Percentiles rank a stretch among this genome's conserved stretches.
Evolutionary conservation across 148 eudicot genomes (phyloP).

Genomic region (Bassia scoparia): DNA sequence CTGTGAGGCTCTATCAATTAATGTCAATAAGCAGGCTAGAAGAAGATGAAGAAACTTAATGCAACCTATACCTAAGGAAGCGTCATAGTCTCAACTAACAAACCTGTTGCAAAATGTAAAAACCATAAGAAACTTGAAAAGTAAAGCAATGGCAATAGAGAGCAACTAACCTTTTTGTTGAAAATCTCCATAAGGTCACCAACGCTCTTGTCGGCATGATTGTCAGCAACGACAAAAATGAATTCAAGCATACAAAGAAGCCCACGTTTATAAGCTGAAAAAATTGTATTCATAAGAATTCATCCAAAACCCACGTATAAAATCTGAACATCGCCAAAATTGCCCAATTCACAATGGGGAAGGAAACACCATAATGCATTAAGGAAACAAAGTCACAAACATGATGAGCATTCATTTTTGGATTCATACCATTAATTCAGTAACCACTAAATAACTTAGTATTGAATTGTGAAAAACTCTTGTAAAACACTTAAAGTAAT

Average conservation of each 20-base stretch:
- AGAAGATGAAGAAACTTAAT: no score
- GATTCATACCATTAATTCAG: not conserved
- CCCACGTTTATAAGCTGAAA: slow-evolving; percentile 93
- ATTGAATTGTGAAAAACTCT: not conserved
- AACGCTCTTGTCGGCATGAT: slow-evolving; percentile 79
- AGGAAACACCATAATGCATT: slow-evolving; percentile 12
- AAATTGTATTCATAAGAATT: not conserved
- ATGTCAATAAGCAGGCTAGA: no score
- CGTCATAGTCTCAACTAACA: no score
- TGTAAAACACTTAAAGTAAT: not conserved
- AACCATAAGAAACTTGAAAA: not conserved
- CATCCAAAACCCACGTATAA: not conserved
- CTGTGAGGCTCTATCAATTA: no score
- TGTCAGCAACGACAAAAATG: slow-evolving; percentile 83
- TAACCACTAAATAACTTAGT: not conserved
- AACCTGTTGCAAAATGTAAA: not conserved
- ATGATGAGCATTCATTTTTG: not conserved
- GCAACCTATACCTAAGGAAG: no score
- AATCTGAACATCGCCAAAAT: not conserved
- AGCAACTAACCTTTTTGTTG: slow-evolving; percentile 56
- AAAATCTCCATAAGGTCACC: slow-evolving; percentile 47
- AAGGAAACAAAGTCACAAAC: not conserved
- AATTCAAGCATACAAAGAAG: slow-evolving; percentile 85
- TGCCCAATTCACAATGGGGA: not conserved
- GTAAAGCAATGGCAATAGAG: slow-evolving; percentile 12